A percentile compares a stretch with the other conserved stretches of the same genome.
Conservation (phyloP, 2,329 filamentous ascomycete genomes). For the Paecilomyces sp. region DNA sequence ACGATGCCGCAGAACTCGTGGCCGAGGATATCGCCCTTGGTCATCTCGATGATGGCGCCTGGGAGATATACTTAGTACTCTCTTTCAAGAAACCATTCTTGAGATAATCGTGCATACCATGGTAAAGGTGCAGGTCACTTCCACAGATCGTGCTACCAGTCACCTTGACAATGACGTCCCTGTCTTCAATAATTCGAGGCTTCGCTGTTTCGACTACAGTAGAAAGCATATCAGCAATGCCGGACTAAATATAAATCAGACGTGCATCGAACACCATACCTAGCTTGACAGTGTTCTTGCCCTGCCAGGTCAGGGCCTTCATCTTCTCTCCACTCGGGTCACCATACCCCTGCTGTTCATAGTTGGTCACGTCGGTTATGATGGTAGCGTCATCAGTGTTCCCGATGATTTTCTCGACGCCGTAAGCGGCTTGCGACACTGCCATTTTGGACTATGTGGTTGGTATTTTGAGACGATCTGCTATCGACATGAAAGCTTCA, state of each 20-base stretch:
- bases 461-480: background rate
- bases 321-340: conserved; percentile 54
- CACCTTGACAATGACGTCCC: conserved; percentile 74
- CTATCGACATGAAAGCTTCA: background rate
- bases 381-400: conserved; percentile 60
- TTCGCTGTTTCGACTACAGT: conserved; percentile 55
- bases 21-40: conserved; percentile 61
- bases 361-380: conserved; percentile 62
- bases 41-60: conserved; percentile 49
- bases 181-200: conserved; percentile 64
- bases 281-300: conserved; percentile 70
- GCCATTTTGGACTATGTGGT: conserved; percentile 40
- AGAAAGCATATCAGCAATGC: background rate
- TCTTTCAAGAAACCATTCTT: background rate
- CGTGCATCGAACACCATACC: conserved; percentile 27
- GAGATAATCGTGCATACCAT: conserved; percentile 20
- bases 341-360: conserved; percentile 49
- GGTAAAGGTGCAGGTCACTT: conserved; percentile 49
- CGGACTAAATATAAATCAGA: background rate
- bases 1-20: conserved; percentile 49
- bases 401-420: conserved; percentile 60
- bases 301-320: conserved; percentile 76
- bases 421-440: conserved; percentile 59
- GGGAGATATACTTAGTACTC: conserved; percentile 4
- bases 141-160: conserved; percentile 60